Percentiles rank a stretch among this genome's conserved stretches.
Conservation (phyloP, 345 rosid genomes). For the Ceriops zippeliana region DNA sequence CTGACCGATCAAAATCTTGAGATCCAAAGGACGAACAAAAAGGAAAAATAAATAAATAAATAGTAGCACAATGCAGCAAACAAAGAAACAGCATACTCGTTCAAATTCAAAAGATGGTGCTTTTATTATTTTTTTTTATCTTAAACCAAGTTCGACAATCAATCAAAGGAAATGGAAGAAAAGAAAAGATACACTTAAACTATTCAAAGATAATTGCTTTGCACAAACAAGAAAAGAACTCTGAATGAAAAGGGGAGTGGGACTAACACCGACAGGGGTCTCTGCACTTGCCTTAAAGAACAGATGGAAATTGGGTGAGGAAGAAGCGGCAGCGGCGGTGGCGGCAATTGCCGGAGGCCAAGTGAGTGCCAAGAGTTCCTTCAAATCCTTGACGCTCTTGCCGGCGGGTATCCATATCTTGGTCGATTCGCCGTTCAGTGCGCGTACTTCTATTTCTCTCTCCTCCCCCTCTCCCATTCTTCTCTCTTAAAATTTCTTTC, state of each 20-base stretch:
- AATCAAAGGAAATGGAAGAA: too few species aligned
- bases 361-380: conserved; percentile 44
- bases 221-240: not conserved
- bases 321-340: conserved; percentile 7
- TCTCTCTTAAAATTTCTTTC: not conserved
- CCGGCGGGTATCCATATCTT: conserved; percentile 29
- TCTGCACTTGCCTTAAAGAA: conserved; percentile 54
- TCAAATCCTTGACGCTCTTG: conserved; percentile 51
- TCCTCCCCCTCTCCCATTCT: conserved; percentile 25
- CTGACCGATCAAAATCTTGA: not conserved
- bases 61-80: too few species aligned
- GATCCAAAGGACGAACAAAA: not conserved
- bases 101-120: too few species aligned
- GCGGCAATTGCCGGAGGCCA: conserved; percentile 49
- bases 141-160: too few species aligned
- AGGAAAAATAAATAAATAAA: not conserved
- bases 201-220: not conserved
- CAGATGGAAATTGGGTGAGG: conserved; percentile 68
- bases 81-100: too few species aligned
- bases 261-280: not conserved
- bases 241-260: not conserved
- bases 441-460: conserved; percentile 53
- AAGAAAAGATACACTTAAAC: not conserved
- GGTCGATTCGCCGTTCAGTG: conserved; percentile 57
- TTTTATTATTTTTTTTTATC: too few species aligned